Evolutionary conservation across 306 rosid genomes (phyloP), one percentile per base, ranked within the genome.

Genomic region (Trichosanthes cucumerina): DNA sequence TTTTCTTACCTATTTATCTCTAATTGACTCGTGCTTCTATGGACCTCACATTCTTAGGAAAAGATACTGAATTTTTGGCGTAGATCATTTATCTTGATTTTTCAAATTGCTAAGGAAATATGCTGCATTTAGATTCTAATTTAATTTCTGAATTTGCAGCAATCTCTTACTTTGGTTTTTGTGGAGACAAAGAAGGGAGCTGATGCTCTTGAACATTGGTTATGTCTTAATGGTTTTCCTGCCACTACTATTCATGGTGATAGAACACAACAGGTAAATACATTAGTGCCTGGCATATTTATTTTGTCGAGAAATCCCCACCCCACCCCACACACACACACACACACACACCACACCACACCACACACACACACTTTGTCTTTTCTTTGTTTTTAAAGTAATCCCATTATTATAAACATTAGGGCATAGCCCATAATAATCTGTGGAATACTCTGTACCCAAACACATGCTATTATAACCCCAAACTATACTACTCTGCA

Each of bases 151-250:
- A 49, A 77, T 77, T 83, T 82, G 86, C 93, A 94, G 97, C 98
- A 92, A 90, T 78, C 94, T 81, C 86, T 94, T 84, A 94, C 97
- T 52, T 89, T 94, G 81, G 97, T 94, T 70, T 94, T 94, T 80
- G 98, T 94, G 89, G 98, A 94, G 88, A 94, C 98, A 70, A 94
- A 94, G 89, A 94, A 94, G 87, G 97, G 98, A 84, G 98, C 98
- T 33, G 98, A 94, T 34, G 84, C 97, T 58, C 85, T 94, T 84
- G 98, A 94, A 84, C 87, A 92, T 87, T 92, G 98, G 94, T 79
- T 94, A 86, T 89, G 90, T 71, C 76, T 82, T 56, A 92, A 91
- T 60, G 97, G 97, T 58, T 94, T 94, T 90, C 97, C 97, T 36
- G 98, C 98, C 82, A 88, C 97, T 76, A 88, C 96, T 83, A 94